These are phyloP conservation scores for Xylariales sp. DNA, from an alignment of 2,329 filamentous ascomycete species.

Conservation along the genomic window DNA sequence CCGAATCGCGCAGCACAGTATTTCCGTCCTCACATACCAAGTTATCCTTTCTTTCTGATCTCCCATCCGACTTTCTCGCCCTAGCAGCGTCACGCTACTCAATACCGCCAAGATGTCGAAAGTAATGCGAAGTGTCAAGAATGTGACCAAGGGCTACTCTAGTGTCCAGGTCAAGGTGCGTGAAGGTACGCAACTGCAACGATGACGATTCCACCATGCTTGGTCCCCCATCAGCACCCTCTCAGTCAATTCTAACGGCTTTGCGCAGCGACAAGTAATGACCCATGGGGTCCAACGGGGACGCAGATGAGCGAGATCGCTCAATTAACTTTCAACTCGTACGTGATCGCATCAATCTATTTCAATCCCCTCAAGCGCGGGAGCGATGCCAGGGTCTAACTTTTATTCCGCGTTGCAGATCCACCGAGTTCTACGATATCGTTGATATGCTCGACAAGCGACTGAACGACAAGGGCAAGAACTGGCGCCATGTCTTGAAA, in stretches of 20 bases:
- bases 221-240: not conserved
- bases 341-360: conserved; percentile 33
- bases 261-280: conserved; percentile 88
- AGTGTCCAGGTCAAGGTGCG: conserved; percentile 95
- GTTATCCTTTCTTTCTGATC: no score
- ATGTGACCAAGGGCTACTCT: conserved; percentile 98
- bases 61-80: no score
- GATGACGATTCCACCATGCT: not conserved
- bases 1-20: no score
- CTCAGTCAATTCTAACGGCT: conserved; percentile 22
- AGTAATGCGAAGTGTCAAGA: conserved; percentile 96
- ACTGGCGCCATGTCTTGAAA: conserved; percentile 97
- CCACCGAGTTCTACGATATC: conserved; percentile 97
- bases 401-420: conserved; percentile 44
- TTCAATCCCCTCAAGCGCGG: not conserved
- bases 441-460: conserved; percentile 99
- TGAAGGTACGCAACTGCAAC: conserved; percentile 61
- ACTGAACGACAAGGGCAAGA: conserved; percentile 98
- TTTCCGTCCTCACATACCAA: no score
- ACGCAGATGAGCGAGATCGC: conserved; percentile 99
- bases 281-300: conserved; percentile 95
- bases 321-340: conserved; percentile 97
- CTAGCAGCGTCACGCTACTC: no score
- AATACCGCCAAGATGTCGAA: conserved; percentile 71
- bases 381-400: not conserved